These are phyloP conservation scores for Claviceps lovelessii DNA, from an alignment of 2,329 filamentous ascomycete genomes.

Conservation along the genomic window DNA sequence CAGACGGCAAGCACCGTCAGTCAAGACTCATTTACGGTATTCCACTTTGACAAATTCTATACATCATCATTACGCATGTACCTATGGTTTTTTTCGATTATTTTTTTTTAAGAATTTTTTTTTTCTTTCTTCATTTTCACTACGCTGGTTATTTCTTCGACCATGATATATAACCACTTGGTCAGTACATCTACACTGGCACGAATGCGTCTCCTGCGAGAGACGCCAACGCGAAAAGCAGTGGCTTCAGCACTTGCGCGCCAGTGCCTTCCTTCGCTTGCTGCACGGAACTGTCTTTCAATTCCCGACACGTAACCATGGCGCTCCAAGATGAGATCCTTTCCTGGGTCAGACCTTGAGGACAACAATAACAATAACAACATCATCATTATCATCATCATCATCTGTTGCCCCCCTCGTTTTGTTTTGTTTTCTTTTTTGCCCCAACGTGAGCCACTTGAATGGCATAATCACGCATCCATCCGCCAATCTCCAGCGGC, in stretches of 20 bases:
- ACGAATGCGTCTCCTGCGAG: constrained; percentile 3
- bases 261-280: neutral
- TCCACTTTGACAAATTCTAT: neutral
- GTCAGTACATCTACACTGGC: constrained; percentile 10
- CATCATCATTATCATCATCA: neutral
- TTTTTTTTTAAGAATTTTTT: neutral
- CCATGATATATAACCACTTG: constrained; percentile 15
- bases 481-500: constrained; percentile 9
- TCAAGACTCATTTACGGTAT: neutral
- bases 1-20: too few species aligned
- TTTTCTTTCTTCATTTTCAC: constrained; percentile 6
- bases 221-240: constrained; percentile 13
- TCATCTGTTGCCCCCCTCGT: constrained; percentile 3
- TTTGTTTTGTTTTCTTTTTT: neutral
- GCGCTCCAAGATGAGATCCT: constrained; percentile 3
- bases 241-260: constrained; percentile 9
- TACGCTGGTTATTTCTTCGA: constrained; percentile 7
- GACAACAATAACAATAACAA: neutral
- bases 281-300: constrained; percentile 2
- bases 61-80: neutral
- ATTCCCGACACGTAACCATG: constrained; percentile 5
- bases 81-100: neutral
- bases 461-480: constrained; percentile 1
- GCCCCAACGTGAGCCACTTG: constrained; percentile 8
- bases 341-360: neutral